phyloP scores from a whole-genome alignment of 495 filamentous ascomycete genomes.

The Talaromyces ruber region DNA sequence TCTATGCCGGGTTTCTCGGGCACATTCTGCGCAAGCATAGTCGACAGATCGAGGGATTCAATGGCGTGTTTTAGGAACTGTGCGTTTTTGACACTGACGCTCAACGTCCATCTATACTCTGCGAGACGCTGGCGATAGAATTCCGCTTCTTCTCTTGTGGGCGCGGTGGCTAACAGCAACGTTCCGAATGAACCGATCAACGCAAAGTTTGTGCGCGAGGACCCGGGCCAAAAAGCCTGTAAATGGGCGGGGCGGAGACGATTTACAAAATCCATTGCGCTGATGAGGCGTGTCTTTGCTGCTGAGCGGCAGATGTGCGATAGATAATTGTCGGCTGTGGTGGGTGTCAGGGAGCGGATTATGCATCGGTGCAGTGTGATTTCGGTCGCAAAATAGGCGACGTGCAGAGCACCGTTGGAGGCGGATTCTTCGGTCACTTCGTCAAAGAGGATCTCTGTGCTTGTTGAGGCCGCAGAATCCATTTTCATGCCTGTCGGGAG shows the following conservation, averaged over 20 bases:
- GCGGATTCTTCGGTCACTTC: slow-evolving; percentile 30
- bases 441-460: slow-evolving; percentile 21
- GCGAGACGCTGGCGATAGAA: slow-evolving; percentile 81
- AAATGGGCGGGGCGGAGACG: slow-evolving; percentile 43
- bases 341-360: slow-evolving; percentile 39
- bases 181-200: slow-evolving; percentile 47
- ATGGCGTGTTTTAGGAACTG: slow-evolving; percentile 52
- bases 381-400: slow-evolving; percentile 54
- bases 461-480: slow-evolving; percentile 4
- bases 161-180: slow-evolving; percentile 79
- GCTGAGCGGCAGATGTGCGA: slow-evolving; percentile 93
- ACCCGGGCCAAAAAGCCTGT: slow-evolving; percentile 48
- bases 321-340: slow-evolving; percentile 46
- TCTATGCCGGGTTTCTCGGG: slow-evolving; percentile 40
- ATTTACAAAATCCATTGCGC: slow-evolving; percentile 51
- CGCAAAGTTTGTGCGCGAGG: slow-evolving; percentile 45
- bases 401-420: slow-evolving; percentile 46
- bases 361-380: slow-evolving; percentile 55
- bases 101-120: slow-evolving; percentile 92
- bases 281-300: slow-evolving; percentile 49
- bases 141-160: slow-evolving; percentile 83
- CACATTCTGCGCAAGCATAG: slow-evolving; percentile 36
- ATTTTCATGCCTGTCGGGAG: slow-evolving; percentile 17
- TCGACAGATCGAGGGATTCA: slow-evolving; percentile 38
- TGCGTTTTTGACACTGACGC: slow-evolving; percentile 73